Percentiles rank a stretch among this genome's conserved stretches.
Evolutionary conservation across 1,139 yeast genomes (phyloP).

Genomic region (Magnusiomyces sp.): DNA sequence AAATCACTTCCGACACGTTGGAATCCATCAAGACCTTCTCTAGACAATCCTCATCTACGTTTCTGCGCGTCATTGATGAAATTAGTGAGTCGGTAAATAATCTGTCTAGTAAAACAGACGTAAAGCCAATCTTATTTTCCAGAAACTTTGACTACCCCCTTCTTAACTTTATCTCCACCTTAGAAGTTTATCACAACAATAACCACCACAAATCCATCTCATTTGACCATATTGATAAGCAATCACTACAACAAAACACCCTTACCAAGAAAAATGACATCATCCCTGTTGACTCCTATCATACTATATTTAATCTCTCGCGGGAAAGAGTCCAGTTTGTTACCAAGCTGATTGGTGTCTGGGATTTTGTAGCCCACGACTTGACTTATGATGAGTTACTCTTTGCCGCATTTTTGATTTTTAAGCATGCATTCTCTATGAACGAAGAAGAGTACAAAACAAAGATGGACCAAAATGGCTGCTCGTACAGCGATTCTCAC

Average conservation of each 20-base stretch:
- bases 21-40: too few relatives aligned
- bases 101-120: too few relatives aligned
- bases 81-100: too few relatives aligned
- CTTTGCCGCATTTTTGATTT: constrained; percentile 50
- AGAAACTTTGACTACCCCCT: constrained; percentile 2
- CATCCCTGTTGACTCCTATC: not conserved
- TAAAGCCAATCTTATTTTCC: not conserved
- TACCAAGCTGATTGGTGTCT: constrained; percentile 8
- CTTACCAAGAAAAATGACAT: too few relatives aligned
- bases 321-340: constrained; percentile 4
- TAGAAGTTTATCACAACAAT: constrained; percentile 1
- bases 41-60: too few relatives aligned
- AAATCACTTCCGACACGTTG: too few relatives aligned
- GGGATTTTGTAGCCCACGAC: constrained; percentile 62
- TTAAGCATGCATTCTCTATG: constrained; percentile 41
- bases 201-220: too few relatives aligned
- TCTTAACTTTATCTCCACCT: constrained; percentile 1
- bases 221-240: too few relatives aligned
- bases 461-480: constrained; percentile 1
- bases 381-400: constrained; percentile 59
- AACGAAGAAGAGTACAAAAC: constrained; percentile 19
- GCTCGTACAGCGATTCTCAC: constrained; percentile 11
- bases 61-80: too few relatives aligned
- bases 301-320: constrained; percentile 7
- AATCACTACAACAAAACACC: too few relatives aligned